phyloP scores from a whole-genome alignment of 176 grass and related monocot genomes.

The Ensete glaucum region DNA sequence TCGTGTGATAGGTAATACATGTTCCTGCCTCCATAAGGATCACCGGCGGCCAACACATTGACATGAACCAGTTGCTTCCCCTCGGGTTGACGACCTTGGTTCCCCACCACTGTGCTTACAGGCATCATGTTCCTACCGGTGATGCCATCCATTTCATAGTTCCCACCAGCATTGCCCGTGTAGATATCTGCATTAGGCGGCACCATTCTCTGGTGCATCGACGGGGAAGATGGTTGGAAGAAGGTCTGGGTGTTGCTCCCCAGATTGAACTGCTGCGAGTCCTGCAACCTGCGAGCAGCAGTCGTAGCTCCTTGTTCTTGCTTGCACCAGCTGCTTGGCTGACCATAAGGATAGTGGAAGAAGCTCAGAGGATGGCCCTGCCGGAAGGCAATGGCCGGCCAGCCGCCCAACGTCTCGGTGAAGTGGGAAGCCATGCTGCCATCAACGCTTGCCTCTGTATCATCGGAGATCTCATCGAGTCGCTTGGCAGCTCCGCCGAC shows the following conservation, averaged over 20 bases:
- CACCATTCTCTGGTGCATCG: conserved; percentile 14
- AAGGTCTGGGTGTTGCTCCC: conserved; percentile 36
- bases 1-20: conserved; percentile 29
- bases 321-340: conserved; percentile 44
- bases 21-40: conserved; percentile 21
- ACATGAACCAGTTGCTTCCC: background rate
- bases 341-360: conserved; percentile 24
- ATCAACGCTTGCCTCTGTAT: conserved; percentile 19
- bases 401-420: conserved; percentile 24
- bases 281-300: conserved; percentile 31
- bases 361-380: conserved; percentile 23
- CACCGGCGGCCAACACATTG: conserved; percentile 1
- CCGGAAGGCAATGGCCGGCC: conserved; percentile 25
- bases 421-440: conserved; percentile 20
- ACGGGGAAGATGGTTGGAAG: conserved; percentile 27
- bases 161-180: background rate
- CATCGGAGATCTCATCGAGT: conserved; percentile 37
- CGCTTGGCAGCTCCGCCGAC: conserved; percentile 36
- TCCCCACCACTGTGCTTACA: conserved; percentile 25
- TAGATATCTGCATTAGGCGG: conserved; percentile 20
- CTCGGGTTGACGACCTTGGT: conserved; percentile 22
- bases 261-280: conserved; percentile 29
- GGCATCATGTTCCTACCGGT: conserved; percentile 32
- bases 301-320: conserved; percentile 43
- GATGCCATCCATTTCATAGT: conserved; percentile 5